A percentile compares a stretch with the other conserved stretches of the same genome.
phyloP scores from a whole-genome alignment of 352 stramenopile species.

The Phytophthora idaei region DNA sequence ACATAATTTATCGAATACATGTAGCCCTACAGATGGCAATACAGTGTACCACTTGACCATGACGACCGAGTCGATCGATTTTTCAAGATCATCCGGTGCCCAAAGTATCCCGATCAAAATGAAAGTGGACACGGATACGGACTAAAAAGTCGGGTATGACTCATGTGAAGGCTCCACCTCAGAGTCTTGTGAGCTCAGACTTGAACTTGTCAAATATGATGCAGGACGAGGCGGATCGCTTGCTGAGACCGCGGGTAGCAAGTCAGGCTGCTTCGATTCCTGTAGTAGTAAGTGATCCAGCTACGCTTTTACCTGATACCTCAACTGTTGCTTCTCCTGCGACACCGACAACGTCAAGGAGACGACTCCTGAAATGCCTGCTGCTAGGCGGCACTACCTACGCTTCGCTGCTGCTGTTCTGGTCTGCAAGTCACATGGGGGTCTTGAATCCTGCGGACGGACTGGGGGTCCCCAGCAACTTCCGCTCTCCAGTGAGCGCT shows the following conservation, averaged over 20 bases:
- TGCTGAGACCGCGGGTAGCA: constrained; percentile 12
- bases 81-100: not conserved
- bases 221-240: constrained; percentile 14
- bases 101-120: constrained; percentile 8
- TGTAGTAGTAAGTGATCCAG: constrained; percentile 4
- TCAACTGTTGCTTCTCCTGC: not conserved
- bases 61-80: not conserved
- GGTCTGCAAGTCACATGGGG: constrained; percentile 12
- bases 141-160: not conserved
- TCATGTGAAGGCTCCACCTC: not conserved
- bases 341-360: not conserved
- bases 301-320: not conserved
- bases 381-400: constrained; percentile 21
- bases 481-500: constrained; percentile 15
- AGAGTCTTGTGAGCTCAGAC: constrained; percentile 7
- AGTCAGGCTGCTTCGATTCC: constrained; percentile 2
- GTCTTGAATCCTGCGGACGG: constrained; percentile 7
- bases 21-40: not conserved
- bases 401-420: constrained; percentile 19
- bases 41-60: too few relatives aligned
- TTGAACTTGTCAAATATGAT: constrained; percentile 21
- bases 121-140: constrained; percentile 13
- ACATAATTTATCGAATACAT: not conserved
- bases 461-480: not conserved
- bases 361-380: not conserved